phyloP scores from a whole-genome alignment of 2,329 filamentous ascomycete genomes.

The Pseudopithomyces chartarum region DNA sequence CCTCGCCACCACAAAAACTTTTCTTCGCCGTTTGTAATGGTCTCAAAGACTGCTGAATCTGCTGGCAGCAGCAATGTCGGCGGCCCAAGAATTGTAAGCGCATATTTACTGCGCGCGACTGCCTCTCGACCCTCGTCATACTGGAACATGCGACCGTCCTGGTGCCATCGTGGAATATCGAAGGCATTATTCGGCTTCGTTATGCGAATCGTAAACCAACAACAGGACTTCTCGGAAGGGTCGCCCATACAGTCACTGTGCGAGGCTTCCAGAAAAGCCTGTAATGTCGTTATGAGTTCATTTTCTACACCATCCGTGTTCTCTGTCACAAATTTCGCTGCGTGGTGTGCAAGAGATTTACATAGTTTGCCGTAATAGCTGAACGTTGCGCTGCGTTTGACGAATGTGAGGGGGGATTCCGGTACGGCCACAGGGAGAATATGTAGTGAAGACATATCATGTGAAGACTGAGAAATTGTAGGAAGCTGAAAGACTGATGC shows the following conservation, averaged over 20 bases:
- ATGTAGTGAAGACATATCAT: background rate
- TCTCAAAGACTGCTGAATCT: background rate
- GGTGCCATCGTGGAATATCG: conserved; percentile 14
- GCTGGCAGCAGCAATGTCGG: conserved; percentile 5
- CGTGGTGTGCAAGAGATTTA: background rate
- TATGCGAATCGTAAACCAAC: conserved; percentile 13
- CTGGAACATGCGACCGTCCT: conserved; percentile 13
- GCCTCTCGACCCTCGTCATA: conserved; percentile 5
- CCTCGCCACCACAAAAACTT: conserved; percentile 3
- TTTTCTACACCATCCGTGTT: background rate
- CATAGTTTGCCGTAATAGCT: conserved; percentile 10
- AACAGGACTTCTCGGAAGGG: conserved; percentile 1
- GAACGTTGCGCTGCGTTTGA: background rate
- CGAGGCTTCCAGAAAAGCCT: conserved; percentile 1
- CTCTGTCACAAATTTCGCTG: conserved; percentile 6
- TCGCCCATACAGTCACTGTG: conserved; percentile 9
- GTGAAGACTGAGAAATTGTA: background rate
- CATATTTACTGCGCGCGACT: conserved; percentile 11
- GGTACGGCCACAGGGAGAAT: background rate
- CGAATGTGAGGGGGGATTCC: background rate
- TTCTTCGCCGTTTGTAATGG: background rate
- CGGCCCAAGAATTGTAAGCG: conserved; percentile 8
- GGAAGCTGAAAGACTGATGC: too few species aligned
- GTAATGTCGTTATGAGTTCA: background rate
- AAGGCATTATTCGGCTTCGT: conserved; percentile 4